Evolutionary conservation across 768 basidiomycete genomes (phyloP).

Genomic region (Sporobolomyces phaffii): DNA sequence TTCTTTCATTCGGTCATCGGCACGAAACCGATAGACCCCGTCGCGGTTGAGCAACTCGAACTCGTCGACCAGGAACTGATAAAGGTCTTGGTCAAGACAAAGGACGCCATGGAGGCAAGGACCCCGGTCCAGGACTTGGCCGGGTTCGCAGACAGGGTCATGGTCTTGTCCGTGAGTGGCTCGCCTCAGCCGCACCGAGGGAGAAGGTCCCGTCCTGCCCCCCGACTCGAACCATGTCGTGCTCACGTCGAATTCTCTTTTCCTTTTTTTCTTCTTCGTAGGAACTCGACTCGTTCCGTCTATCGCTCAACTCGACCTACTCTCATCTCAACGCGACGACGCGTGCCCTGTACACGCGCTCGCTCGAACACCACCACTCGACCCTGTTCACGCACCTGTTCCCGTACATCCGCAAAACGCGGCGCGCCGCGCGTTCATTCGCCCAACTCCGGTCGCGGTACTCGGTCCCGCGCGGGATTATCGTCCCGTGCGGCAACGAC

Average conservation of each 20-base stretch:
- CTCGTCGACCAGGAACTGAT: conserved; percentile 17
- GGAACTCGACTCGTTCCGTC: conserved; percentile 22
- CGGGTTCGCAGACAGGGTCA: conserved; percentile 11
- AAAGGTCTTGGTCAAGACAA: conserved; percentile 20
- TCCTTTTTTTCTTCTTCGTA: not conserved
- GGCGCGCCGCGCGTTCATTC: conserved; percentile 10
- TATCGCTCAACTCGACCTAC: conserved; percentile 12
- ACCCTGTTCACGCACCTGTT: conserved; percentile 28
- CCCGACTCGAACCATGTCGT: no score
- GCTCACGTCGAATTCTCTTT: not conserved
- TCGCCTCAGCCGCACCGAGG: no score
- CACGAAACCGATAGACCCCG: not conserved
- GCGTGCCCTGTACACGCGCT: conserved; percentile 26
- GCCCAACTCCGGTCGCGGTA: not conserved
- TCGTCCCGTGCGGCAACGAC: conserved; percentile 33
- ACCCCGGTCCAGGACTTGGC: conserved; percentile 8
- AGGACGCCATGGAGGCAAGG: conserved; percentile 27
- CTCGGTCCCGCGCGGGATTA: conserved; percentile 19
- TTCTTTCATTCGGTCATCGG: not conserved
- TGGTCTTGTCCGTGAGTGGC: conserved; percentile 20
- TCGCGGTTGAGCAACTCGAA: not conserved
- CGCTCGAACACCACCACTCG: conserved; percentile 25
- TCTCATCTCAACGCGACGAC: conserved; percentile 22
- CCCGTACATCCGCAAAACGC: conserved; percentile 23
- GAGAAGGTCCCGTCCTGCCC: no score